Conservation (phyloP, 768 basidiomycete genomes). For the Collybia sp. region DNA sequence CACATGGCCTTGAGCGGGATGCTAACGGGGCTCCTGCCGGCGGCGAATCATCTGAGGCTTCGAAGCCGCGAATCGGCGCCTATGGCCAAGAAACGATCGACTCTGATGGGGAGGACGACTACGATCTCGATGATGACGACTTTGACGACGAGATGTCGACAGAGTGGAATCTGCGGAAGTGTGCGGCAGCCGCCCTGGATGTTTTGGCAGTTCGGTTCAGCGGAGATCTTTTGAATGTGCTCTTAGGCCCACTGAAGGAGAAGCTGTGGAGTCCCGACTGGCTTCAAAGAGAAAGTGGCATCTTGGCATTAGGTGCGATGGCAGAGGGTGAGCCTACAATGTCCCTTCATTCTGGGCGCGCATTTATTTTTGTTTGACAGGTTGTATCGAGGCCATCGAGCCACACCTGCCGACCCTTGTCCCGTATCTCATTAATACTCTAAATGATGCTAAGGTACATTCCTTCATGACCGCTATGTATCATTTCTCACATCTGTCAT, state of each 20-base stretch:
- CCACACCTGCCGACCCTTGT: constrained; percentile 92
- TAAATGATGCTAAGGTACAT: constrained; percentile 87
- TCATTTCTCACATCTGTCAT: constrained; percentile 1
- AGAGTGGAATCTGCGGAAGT: constrained; percentile 98
- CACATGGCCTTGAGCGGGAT: constrained; percentile 82
- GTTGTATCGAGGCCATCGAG: constrained; percentile 94
- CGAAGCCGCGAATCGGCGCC: constrained; percentile 48
- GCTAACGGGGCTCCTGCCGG: constrained; percentile 29
- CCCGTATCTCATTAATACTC: constrained; percentile 86
- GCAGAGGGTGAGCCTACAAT: constrained; percentile 73
- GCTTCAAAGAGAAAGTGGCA: constrained; percentile 93
- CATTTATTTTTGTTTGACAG: constrained; percentile 32
- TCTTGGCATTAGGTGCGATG: constrained; percentile 95
- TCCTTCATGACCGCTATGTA: constrained; percentile 3
- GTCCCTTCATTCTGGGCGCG: background rate
- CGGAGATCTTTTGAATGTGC: constrained; percentile 81
- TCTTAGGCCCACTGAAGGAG: constrained; percentile 86
- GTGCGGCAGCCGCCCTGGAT: constrained; percentile 95
- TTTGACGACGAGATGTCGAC: constrained; percentile 97
- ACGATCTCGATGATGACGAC: constrained; percentile 83
- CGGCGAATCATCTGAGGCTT: constrained; percentile 24
- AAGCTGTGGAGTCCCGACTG: constrained; percentile 92
- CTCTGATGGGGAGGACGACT: constrained; percentile 85
- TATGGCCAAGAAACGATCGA: constrained; percentile 82
- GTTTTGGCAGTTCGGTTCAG: constrained; percentile 93